These are phyloP conservation scores for Cutaneotrichosporon cutaneum DNA, from an alignment of 1,284 basidiomycete genomes.

Conservation along the genomic window DNA sequence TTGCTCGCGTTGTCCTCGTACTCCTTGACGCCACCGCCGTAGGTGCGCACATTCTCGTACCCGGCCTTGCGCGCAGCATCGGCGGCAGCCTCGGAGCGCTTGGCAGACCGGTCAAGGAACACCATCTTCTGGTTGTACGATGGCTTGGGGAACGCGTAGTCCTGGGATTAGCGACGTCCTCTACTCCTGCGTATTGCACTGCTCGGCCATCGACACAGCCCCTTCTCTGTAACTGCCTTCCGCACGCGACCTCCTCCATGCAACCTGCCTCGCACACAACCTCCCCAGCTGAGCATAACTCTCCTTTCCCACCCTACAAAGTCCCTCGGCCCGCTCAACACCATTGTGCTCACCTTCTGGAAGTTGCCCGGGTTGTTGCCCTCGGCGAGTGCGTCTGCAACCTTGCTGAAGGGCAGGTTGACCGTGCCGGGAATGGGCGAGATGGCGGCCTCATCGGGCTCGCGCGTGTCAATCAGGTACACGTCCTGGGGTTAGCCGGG, in stretches of 20 bases:
- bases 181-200: neutral
- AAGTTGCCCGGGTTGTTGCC: constrained; percentile 60
- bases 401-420: constrained; percentile 77
- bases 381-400: constrained; percentile 64
- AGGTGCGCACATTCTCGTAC: constrained; percentile 76
- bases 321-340: neutral
- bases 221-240: too few species aligned
- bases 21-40: constrained; percentile 50
- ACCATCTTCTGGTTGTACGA: constrained; percentile 67
- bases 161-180: constrained; percentile 6
- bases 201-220: neutral
- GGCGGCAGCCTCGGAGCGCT: constrained; percentile 71
- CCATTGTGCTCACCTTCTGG: constrained; percentile 48
- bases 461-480: constrained; percentile 65
- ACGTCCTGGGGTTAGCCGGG: constrained; percentile 16
- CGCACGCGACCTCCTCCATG: too few species aligned
- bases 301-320: neutral
- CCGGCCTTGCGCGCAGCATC: constrained; percentile 80
- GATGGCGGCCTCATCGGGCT: constrained; percentile 82
- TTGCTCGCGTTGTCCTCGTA: constrained; percentile 15
- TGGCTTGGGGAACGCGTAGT: constrained; percentile 80
- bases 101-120: constrained; percentile 87
- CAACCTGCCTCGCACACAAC: too few species aligned
- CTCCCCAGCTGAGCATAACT: too few species aligned
- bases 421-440: constrained; percentile 93